Conservation (phyloP, 208 protist genomes). For the Trypanosomatidae sp. region DNA sequence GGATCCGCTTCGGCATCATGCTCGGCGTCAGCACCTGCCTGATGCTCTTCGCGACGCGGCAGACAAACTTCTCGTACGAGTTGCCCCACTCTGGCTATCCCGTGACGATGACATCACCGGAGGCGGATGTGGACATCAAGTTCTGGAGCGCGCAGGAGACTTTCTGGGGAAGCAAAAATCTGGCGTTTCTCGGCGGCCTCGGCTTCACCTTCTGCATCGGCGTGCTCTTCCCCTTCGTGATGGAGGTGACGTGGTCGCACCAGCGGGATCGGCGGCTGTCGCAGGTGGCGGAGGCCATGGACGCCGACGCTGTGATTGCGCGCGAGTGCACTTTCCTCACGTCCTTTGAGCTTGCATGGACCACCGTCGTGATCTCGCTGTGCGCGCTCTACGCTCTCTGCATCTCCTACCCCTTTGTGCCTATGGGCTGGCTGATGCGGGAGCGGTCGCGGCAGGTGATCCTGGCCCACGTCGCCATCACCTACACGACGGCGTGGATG, state of each 20-base stretch:
- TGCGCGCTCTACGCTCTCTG: constrained; percentile 46
- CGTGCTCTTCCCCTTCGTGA: constrained; percentile 62
- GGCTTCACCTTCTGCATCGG: constrained; percentile 62
- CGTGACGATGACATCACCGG: constrained; percentile 35
- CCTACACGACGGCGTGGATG: constrained; percentile 26
- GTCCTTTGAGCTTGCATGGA: constrained; percentile 55
- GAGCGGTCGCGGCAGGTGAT: constrained; percentile 40
- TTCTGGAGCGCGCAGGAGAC: constrained; percentile 53
- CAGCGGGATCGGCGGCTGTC: too few species aligned
- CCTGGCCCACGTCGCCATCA: constrained; percentile 26
- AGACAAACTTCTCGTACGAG: constrained; percentile 75
- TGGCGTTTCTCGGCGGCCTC: constrained; percentile 63
- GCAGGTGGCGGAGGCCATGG: constrained; percentile 16
- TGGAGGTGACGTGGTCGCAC: constrained; percentile 55
- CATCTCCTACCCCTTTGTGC: constrained; percentile 81
- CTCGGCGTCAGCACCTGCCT: constrained; percentile 34
- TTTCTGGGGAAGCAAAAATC: constrained; percentile 54
- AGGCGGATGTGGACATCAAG: constrained; percentile 39
- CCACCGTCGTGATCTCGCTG: constrained; percentile 14
- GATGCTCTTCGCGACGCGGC: constrained; percentile 66
- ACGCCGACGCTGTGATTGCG: constrained; percentile 18
- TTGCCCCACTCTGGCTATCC: constrained; percentile 47
- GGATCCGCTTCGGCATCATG: constrained; percentile 35
- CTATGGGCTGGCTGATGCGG: constrained; percentile 64
- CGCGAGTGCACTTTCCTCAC: constrained; percentile 28